Evolutionary conservation across 208 protist genomes (phyloP).

Genomic region (Endotrypanum monterogeii): DNA sequence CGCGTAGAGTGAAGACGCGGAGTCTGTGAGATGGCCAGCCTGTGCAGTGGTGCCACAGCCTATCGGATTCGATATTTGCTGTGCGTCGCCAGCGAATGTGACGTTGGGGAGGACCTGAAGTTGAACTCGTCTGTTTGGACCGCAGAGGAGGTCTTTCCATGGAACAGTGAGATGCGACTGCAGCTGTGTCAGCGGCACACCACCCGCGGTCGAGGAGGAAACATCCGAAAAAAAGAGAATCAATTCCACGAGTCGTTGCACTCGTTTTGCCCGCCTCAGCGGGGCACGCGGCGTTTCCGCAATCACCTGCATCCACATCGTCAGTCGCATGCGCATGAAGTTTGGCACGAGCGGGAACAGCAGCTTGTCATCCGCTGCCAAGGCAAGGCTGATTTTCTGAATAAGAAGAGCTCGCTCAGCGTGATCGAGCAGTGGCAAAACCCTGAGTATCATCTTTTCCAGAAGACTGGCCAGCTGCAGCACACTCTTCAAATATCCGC

Average conservation of each 20-base stretch:
- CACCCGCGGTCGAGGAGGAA: slow-evolving; percentile 28
- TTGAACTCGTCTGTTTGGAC: slow-evolving; percentile 22
- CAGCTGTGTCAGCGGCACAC: slow-evolving; percentile 23
- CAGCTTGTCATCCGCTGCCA: slow-evolving; percentile 49
- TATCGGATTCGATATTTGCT: background rate
- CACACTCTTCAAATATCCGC: slow-evolving; percentile 50
- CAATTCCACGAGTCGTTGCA: slow-evolving; percentile 45
- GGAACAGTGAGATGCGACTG: slow-evolving; percentile 33
- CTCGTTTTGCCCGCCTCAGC: slow-evolving; percentile 35
- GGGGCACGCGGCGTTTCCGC: slow-evolving; percentile 25
- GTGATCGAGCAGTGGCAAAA: slow-evolving; percentile 23
- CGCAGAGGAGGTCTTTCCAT: slow-evolving; percentile 40
- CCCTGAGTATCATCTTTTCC: slow-evolving; percentile 14
- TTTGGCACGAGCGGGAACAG: slow-evolving; percentile 63
- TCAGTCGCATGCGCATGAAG: slow-evolving; percentile 39
- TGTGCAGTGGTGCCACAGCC: background rate
- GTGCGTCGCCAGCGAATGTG: background rate
- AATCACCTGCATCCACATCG: slow-evolving; percentile 45
- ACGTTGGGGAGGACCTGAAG: slow-evolving; percentile 28
- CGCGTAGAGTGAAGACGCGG: slow-evolving; percentile 19
- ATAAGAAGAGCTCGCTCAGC: slow-evolving; percentile 33
- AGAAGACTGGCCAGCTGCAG: slow-evolving; percentile 24
- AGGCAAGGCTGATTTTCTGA: slow-evolving; percentile 35
- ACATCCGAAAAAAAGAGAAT: slow-evolving; percentile 65
- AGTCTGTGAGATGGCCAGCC: background rate